Evolutionary conservation across 164 flowering plant genomes (phyloP), one percentile per base, ranked within the genome.

Genomic region (Warburgia ugandensis): DNA sequence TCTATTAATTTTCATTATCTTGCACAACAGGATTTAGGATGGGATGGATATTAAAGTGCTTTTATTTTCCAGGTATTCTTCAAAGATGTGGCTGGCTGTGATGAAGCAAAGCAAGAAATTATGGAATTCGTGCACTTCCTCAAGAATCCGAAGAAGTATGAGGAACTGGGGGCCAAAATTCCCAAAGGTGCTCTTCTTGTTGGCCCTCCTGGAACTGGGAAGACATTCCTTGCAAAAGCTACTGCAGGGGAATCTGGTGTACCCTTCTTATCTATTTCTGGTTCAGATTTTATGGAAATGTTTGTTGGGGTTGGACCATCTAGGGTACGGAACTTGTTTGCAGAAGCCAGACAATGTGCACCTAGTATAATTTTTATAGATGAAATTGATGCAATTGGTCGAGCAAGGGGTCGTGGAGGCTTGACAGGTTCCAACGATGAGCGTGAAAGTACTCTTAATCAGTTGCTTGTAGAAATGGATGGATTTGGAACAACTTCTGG

Each of bases 51-150:
- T n/a, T n/a, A 8, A 9, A 48, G 39, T 41, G 3, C 17, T 29
- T 46, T 27, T 20, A 5, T 13, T 41, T 13, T 54, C 37, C 68
- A 89, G 97, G 64, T 86, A 19, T 83, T 35, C 69, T 89, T 89
- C 57, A 83, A 80, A 65, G 95, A 89, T 78, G 95, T 90, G 39
- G 95, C 91, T 74, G 95, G 95, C 22, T 82, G 88, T 73, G 97
- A 90, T 67, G 95, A 90, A 58, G 97, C 97, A 53, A 90, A 90
- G 68, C 89, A 79, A 66, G 97, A 91, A 68, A 81, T 91, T 42
- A 84, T 86, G 96, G 97, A 91, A 60, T 83, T 91, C 68, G 96
- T 91, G 39, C 96, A 86, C 64, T 86, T 84, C 50, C 86, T 91
- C 6, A 84, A 84, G 58, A 86, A 84, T 55, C 97, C 96, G 0